Conservation (phyloP, 768 basidiomycete genomes). For the Lactifluus piperatus region DNA sequence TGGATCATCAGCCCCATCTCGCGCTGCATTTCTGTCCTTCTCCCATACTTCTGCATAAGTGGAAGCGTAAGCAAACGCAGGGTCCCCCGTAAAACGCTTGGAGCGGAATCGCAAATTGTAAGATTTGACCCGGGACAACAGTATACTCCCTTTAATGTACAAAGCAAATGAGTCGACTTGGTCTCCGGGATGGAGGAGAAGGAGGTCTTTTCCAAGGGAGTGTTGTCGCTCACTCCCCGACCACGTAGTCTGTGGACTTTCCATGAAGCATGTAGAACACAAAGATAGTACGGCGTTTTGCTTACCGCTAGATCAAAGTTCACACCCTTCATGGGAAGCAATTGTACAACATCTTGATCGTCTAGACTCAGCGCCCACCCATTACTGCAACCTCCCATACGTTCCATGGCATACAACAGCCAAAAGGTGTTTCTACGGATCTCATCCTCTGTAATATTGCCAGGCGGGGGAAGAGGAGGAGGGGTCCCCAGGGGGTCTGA, state of each 20-base stretch:
- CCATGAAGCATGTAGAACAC: conserved; percentile 7
- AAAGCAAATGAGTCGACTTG: conserved; percentile 64
- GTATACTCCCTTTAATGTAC: conserved; percentile 58
- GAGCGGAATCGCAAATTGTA: conserved; percentile 63
- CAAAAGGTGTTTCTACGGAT: conserved; percentile 66
- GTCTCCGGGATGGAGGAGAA: conserved; percentile 50
- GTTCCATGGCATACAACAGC: conserved; percentile 61
- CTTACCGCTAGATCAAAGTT: conserved; percentile 56
- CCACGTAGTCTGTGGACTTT: conserved; percentile 38
- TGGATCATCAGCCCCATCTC: conserved; percentile 22
- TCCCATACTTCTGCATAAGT: conserved; percentile 14
- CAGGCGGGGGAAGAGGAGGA: conserved; percentile 53
- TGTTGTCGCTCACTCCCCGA: conserved; percentile 50
- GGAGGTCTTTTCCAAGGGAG: conserved; percentile 51
- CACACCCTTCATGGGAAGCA: conserved; percentile 54
- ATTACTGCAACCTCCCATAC: conserved; percentile 57
- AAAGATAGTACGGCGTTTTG: conserved; percentile 5
- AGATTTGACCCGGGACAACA: conserved; percentile 52
- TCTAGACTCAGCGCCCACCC: conserved; percentile 66
- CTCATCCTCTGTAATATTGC: conserved; percentile 59
- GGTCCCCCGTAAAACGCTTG: conserved; percentile 51
- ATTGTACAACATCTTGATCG: conserved; percentile 64
- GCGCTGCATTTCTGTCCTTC: conserved; percentile 1
- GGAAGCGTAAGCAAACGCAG: conserved; percentile 32
- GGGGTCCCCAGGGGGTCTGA: conserved; percentile 46